A percentile compares a stretch with the other conserved stretches of the same genome.
These are phyloP conservation scores for Wilcoxina mikolae DNA, from an alignment of 495 filamentous ascomycete genomes.

Conservation along the genomic window DNA sequence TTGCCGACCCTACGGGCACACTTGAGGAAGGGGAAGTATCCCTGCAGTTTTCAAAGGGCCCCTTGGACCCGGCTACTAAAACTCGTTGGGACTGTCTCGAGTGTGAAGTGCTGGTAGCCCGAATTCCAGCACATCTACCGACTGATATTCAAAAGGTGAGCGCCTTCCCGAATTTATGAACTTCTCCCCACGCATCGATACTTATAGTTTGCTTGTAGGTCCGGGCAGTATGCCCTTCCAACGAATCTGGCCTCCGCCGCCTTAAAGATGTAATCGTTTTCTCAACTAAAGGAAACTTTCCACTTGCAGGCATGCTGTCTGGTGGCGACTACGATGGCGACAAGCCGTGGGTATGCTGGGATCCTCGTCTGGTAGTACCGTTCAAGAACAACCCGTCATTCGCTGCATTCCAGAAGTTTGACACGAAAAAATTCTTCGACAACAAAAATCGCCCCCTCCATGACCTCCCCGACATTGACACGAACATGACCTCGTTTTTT, in stretches of 20 bases:
- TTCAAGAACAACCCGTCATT: conserved; percentile 53
- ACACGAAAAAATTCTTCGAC: conserved; percentile 41
- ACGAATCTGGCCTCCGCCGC: conserved; percentile 45
- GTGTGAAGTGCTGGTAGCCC: conserved; percentile 61
- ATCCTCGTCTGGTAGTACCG: conserved; percentile 52
- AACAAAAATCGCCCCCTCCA: neutral
- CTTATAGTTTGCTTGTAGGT: conserved; percentile 26
- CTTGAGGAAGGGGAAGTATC: conserved; percentile 65
- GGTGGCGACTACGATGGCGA: conserved; percentile 96
- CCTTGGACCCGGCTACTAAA: conserved; percentile 45
- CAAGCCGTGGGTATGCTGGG: conserved; percentile 80
- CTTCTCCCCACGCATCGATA: neutral
- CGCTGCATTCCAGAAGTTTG: conserved; percentile 36
- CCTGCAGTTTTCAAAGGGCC: conserved; percentile 56
- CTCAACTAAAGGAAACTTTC: conserved; percentile 48
- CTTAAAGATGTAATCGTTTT: conserved; percentile 83
- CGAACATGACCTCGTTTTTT: conserved; percentile 27
- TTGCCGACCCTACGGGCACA: conserved; percentile 60
- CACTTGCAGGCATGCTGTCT: conserved; percentile 67
- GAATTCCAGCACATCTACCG: conserved; percentile 61
- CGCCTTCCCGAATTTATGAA: neutral
- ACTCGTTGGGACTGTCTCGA: conserved; percentile 32
- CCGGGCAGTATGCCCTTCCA: conserved; percentile 34
- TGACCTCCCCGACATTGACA: neutral
- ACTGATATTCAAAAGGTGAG: conserved; percentile 67